Evolutionary conservation across 2,329 filamentous ascomycete genomes (phyloP), one percentile per base, ranked within the genome.

Genomic region (Penicillium sp.): DNA sequence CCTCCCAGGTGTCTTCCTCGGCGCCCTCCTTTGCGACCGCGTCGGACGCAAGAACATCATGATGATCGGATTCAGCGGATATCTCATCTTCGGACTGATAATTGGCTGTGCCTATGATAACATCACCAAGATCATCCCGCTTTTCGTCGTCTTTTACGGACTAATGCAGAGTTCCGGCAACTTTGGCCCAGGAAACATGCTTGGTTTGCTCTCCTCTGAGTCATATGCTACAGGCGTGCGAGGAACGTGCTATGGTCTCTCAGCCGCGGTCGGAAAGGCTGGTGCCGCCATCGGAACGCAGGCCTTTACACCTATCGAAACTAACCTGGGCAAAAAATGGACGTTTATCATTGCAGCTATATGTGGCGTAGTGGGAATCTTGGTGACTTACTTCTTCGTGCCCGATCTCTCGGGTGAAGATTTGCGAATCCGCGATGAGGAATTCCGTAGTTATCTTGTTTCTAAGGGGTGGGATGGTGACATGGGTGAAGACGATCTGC

Each of bases 311-410:
- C 80, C 79, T 0, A 80, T 82, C 27, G 72, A 80, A 52, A 68
- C 66, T 6, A 67, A 76, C 39, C 68, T 82, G 1, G 79, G 80
- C 0, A 79, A 81, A 62, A 72, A 72, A 33, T 82, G 78, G 78
- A 82, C 80, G 0, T 82, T 82, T 48, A 81, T 83, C 57, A 77
- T 82, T 50, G 80, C 80, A 9, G 80, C 80, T 1, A 80, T 82
- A 31, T 80, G 77, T 51, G 80, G 79, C 16, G 74, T 82, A 13
- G 73, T 71, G 0, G 80, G 80, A 0, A 71, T 82, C 10, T 29
- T 79, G 6, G 79, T 82, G 5, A 81, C 79, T 0, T 80, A 68
- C 48, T 74, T 81, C 60, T 81, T 82, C 48, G 71, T 82, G 1
- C 77, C 78, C 1, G 70, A 80, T 62, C 58, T 81, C 21, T 75